Conservation (phyloP, 495 filamentous ascomycete genomes). For the Tuber indicum region DNA sequence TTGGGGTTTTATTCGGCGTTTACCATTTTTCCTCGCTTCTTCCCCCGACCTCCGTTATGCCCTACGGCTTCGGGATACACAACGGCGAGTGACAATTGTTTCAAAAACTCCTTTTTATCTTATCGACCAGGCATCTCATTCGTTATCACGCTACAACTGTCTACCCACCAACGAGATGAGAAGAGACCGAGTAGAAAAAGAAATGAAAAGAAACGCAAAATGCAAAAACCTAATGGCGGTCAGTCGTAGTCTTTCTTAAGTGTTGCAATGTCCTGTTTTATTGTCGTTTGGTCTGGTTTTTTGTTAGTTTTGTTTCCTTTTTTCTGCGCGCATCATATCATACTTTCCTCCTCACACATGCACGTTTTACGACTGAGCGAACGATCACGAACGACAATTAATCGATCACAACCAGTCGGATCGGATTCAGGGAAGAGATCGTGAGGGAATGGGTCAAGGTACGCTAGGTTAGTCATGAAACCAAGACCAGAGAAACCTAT, state of each 20-base stretch:
- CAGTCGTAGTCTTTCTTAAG: constrained; percentile 6
- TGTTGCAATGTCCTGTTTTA: background rate
- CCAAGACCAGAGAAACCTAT: background rate
- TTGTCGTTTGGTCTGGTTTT: background rate
- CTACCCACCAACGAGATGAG: background rate
- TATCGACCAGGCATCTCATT: background rate
- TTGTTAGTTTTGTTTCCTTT: background rate
- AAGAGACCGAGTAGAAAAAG: background rate
- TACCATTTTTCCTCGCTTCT: background rate
- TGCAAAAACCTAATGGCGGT: background rate
- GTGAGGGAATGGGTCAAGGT: background rate
- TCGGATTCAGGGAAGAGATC: background rate
- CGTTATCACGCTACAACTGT: background rate
- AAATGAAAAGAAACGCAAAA: background rate
- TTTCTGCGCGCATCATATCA: constrained; percentile 2
- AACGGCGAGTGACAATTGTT: background rate
- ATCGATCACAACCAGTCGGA: background rate
- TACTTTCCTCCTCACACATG: background rate
- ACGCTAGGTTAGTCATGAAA: constrained; percentile 6
- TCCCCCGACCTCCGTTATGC: background rate
- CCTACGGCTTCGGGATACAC: background rate
- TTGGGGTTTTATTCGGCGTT: background rate
- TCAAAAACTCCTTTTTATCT: background rate
- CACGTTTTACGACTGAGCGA: background rate
- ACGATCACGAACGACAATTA: background rate